A percentile compares a stretch with the other conserved stretches of the same genome.
These are phyloP conservation scores for Hylodesmum podocarpum DNA, from an alignment of 306 rosid species.

Conservation along the genomic window DNA sequence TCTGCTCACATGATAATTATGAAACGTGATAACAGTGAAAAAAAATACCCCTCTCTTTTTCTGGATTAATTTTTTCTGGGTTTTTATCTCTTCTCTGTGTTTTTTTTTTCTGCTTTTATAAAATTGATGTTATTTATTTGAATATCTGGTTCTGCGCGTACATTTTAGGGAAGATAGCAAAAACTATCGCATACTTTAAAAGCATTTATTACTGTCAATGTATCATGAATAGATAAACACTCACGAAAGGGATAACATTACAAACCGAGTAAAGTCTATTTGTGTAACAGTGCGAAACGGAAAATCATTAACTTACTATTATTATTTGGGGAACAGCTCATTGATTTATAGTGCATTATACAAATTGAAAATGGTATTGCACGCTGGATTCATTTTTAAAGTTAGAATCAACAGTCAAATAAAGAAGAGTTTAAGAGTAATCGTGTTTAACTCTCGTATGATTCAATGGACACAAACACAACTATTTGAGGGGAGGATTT, in stretches of 20 bases:
- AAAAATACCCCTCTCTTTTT: no score
- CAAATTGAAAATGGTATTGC: slow-evolving; percentile 17
- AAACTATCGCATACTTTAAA: not conserved
- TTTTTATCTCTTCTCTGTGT: no score
- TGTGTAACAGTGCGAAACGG: not conserved
- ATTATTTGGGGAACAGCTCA: not conserved
- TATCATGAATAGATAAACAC: no score
- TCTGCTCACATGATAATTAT: not conserved
- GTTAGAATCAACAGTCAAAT: no score
- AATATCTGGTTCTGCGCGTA: not conserved
- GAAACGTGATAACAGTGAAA: no score
- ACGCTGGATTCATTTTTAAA: no score
- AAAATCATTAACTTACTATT: not conserved
- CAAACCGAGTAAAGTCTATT: not conserved
- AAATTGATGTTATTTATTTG: slow-evolving; percentile 17
- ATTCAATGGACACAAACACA: no score
- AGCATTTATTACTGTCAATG: not conserved
- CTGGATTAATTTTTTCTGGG: no score
- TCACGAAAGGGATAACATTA: not conserved
- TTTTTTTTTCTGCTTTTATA: not conserved
- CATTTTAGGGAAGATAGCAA: not conserved
- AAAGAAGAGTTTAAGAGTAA: no score
- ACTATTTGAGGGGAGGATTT: no score
- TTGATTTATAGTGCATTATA: not conserved
- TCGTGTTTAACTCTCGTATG: no score